Evolutionary conservation across 108 stramenopile species (phyloP).

Genomic region (Nannochloropsis oceanica): DNA sequence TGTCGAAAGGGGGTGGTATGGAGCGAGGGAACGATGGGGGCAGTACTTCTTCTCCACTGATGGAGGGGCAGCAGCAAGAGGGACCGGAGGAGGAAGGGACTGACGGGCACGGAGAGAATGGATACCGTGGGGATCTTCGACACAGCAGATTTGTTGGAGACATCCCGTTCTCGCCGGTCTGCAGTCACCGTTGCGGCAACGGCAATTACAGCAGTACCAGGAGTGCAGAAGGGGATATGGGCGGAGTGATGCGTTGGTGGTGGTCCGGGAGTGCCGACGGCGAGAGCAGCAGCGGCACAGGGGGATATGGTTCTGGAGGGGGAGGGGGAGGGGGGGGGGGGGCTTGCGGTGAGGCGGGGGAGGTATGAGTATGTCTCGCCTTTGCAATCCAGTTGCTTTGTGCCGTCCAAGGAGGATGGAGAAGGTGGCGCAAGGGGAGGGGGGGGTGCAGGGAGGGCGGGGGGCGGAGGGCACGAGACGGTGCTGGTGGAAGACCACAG

Average conservation of each 20-base stretch:
- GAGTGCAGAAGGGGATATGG: background rate
- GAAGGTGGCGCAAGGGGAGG: background rate
- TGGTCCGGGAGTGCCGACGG: background rate
- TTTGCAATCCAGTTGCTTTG: background rate
- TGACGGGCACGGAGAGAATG: background rate
- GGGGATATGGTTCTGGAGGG: background rate
- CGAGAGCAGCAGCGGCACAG: background rate
- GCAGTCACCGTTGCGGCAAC: too few relatives aligned
- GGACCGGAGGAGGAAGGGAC: background rate
- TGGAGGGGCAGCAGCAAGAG: background rate
- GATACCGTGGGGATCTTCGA: too few relatives aligned
- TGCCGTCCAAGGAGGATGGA: background rate
- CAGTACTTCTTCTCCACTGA: background rate
- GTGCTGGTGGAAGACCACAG: background rate
- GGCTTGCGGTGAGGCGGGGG: background rate
- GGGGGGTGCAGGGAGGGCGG: background rate
- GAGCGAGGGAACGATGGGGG: background rate
- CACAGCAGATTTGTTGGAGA: too few relatives aligned
- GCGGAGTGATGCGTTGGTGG: background rate
- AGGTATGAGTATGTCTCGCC: background rate
- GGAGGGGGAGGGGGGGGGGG: background rate
- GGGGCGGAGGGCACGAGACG: background rate
- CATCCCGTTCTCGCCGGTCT: too few relatives aligned
- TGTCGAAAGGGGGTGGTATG: background rate
- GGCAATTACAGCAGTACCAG: background rate